phyloP scores from a whole-genome alignment of 345 rosid genomes.

The Rhizophora apiculata region DNA sequence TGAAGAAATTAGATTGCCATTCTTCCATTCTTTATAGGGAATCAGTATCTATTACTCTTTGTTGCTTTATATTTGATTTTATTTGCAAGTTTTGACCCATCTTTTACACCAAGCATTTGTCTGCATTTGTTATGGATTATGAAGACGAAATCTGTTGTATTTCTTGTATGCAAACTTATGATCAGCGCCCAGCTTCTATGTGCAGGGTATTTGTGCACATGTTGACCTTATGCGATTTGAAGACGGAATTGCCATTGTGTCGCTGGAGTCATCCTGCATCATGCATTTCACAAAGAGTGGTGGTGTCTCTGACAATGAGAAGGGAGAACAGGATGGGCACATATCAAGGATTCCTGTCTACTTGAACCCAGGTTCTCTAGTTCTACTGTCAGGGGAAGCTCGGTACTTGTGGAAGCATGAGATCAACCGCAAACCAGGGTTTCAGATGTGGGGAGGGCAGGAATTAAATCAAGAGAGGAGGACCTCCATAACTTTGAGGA shows the following conservation, averaged over 20 bases:
- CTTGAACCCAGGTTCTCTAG: conserved; percentile 72
- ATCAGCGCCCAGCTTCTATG: neutral
- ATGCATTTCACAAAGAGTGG: conserved; percentile 62
- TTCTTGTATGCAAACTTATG: no score
- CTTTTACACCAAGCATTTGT: no score
- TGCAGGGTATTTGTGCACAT: conserved; percentile 91
- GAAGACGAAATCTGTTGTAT: neutral
- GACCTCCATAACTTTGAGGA: conserved; percentile 74
- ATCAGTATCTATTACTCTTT: no score
- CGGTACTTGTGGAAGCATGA: conserved; percentile 89
- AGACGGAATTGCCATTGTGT: conserved; percentile 82
- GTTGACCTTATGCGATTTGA: conserved; percentile 87
- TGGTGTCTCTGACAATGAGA: conserved; percentile 15
- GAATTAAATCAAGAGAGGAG: conserved; percentile 66
- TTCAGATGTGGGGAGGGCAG: conserved; percentile 72
- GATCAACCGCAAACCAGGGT: conserved; percentile 78
- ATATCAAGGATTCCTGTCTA: conserved; percentile 42
- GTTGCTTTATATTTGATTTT: no score
- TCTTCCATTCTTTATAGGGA: no score
- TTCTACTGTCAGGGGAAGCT: conserved; percentile 79
- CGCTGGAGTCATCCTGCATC: conserved; percentile 78
- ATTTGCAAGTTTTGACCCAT: no score
- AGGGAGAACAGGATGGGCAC: conserved; percentile 13
- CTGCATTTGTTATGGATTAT: neutral
- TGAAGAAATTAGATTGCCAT: no score